These are phyloP conservation scores for Sparassis latifolia DNA, from an alignment of 1,284 basidiomycete species.

Conservation along the genomic window DNA sequence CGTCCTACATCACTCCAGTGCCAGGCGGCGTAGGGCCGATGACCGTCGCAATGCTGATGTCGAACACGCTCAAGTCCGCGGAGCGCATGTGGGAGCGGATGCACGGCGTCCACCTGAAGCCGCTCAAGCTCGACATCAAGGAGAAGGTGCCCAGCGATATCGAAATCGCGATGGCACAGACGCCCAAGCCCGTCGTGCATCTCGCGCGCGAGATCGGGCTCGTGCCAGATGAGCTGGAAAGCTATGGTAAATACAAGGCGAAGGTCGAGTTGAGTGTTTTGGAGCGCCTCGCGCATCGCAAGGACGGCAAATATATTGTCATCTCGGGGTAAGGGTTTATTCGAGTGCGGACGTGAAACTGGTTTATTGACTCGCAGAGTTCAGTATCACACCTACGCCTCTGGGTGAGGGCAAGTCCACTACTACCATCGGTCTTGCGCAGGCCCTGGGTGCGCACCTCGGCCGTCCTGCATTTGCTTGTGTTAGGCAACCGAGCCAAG, in stretches of 20 bases:
- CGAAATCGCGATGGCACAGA: conserved; percentile 93
- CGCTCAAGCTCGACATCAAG: conserved; percentile 73
- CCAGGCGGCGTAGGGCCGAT: conserved; percentile 98
- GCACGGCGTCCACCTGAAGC: conserved; percentile 65
- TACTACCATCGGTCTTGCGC: conserved; percentile 95
- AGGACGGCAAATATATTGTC: conserved; percentile 95
- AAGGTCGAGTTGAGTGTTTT: conserved; percentile 92
- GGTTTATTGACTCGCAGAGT: conserved; percentile 2
- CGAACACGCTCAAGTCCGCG: conserved; percentile 86
- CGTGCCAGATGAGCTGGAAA: conserved; percentile 83
- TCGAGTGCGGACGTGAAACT: not conserved
- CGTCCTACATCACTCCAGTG: conserved; percentile 92
- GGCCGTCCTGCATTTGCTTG: conserved; percentile 93
- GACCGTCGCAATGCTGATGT: conserved; percentile 99
- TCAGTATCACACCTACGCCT: conserved; percentile 94
- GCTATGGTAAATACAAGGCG: conserved; percentile 95
- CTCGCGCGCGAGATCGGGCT: conserved; percentile 91
- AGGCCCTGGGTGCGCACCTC: conserved; percentile 94
- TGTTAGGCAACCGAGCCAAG: conserved; percentile 98
- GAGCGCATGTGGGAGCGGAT: conserved; percentile 72
- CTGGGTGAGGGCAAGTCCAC: conserved; percentile 99
- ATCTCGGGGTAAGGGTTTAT: conserved; percentile 70
- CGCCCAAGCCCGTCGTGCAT: conserved; percentile 81
- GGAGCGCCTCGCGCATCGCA: conserved; percentile 79
- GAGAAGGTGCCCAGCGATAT: conserved; percentile 94